A percentile compares a stretch with the other conserved stretches of the same genome.
Conservation (phyloP, 2,329 filamentous ascomycete species). For the Fusarium sp. region DNA sequence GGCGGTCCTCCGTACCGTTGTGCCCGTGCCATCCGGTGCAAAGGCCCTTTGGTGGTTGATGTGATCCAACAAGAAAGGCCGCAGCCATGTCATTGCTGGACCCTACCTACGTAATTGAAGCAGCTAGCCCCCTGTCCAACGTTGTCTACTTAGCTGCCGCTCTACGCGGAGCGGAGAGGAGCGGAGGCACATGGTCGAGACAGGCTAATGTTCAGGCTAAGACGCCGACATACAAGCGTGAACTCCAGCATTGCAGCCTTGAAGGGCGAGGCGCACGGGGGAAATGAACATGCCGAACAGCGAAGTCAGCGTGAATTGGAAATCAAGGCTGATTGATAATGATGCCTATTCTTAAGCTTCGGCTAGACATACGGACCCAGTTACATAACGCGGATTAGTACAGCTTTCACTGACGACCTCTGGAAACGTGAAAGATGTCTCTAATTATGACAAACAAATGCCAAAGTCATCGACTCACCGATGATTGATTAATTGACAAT, state of each 20-base stretch:
- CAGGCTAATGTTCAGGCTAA: conserved; percentile 33
- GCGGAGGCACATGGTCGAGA: conserved; percentile 38
- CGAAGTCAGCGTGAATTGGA: conserved; percentile 8
- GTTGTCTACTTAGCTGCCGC: conserved; percentile 39
- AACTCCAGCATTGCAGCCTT: conserved; percentile 12
- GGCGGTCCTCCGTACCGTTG: conserved; percentile 1
- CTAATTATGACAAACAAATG: background rate
- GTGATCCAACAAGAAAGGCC: conserved; percentile 27
- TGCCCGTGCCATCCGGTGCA: conserved; percentile 27
- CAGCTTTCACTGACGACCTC: too few relatives aligned
- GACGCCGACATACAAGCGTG: conserved; percentile 34
- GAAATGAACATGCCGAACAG: conserved; percentile 25
- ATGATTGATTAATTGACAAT: background rate
- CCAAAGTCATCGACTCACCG: conserved; percentile 4
- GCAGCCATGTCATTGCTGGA: conserved; percentile 38
- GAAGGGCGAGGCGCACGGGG: background rate
- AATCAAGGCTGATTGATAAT: conserved; percentile 23
- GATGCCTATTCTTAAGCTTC: background rate
- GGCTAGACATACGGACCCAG: too few relatives aligned
- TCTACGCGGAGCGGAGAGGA: conserved; percentile 42
- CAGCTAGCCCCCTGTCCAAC: conserved; percentile 17
- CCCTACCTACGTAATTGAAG: conserved; percentile 44
- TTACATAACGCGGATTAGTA: too few relatives aligned
- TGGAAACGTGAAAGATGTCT: background rate
- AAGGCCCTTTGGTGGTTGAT: conserved; percentile 17